phyloP scores from a whole-genome alignment of 345 rosid genomes.

The Physaria fendleri region DNA sequence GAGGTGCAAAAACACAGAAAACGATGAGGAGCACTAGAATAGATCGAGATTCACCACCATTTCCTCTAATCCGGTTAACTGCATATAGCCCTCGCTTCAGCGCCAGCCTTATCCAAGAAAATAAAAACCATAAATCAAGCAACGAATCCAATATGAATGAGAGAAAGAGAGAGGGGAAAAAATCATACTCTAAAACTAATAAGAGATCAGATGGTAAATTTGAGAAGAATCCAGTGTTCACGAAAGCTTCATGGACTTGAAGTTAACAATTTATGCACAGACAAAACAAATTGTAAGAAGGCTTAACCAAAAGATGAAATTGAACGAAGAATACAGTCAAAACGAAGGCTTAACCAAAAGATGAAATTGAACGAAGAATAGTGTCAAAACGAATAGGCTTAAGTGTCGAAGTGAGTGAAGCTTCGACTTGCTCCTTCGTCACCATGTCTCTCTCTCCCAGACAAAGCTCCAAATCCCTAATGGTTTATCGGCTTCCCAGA shows the following conservation, averaged over 20 bases:
- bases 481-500: too few species aligned
- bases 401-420: too few species aligned
- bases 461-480: too few species aligned
- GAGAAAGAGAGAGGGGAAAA: background rate
- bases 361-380: too few species aligned
- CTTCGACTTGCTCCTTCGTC: too few species aligned
- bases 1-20: constrained; percentile 56
- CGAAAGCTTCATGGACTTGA: too few species aligned
- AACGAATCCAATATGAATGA: background rate
- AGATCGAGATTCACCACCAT: constrained; percentile 62
- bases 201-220: background rate
- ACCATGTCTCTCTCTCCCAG: too few species aligned
- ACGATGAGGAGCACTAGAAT: constrained; percentile 39
- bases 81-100: constrained; percentile 55
- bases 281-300: too few species aligned
- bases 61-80: constrained; percentile 37
- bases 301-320: too few species aligned
- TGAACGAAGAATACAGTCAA: too few species aligned
- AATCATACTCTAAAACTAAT: constrained; percentile 14
- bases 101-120: constrained; percentile 51
- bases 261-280: background rate
- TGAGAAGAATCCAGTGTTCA: constrained; percentile 16
- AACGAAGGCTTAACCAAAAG: too few species aligned
- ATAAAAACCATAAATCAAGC: constrained; percentile 18
- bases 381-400: too few species aligned